Percentiles rank a stretch among this genome's conserved stretches.
Conservation (phyloP, 73 alveolate genomes). For the Paramecium biaurelia region DNA sequence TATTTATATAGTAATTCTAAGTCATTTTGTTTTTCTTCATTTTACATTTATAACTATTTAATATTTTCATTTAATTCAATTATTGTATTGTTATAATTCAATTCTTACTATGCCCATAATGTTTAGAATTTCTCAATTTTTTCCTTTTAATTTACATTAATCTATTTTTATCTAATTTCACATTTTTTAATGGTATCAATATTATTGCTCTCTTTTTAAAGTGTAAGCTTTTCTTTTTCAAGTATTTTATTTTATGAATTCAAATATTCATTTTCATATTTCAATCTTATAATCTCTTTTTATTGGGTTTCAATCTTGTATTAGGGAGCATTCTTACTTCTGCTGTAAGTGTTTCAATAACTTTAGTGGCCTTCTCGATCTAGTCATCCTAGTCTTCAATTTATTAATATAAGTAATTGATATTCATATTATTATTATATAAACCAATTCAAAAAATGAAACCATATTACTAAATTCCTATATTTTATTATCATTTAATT, state of each 20-base stretch:
- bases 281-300: not conserved
- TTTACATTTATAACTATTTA: not conserved
- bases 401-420: not conserved
- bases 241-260: not conserved
- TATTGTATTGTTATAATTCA: not conserved
- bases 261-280: not conserved
- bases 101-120: not conserved
- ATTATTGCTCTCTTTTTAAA: not conserved
- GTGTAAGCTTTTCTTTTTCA: not conserved
- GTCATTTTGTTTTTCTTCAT: not conserved
- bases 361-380: conserved; percentile 27
- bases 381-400: not conserved
- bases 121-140: not conserved
- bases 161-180: not conserved
- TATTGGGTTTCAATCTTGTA: not conserved
- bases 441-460: not conserved
- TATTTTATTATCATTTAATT: conserved; percentile 52
- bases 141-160: not conserved
- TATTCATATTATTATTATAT: not conserved
- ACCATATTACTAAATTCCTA: conserved; percentile 52
- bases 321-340: conserved; percentile 6
- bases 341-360: conserved; percentile 2
- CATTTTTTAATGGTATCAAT: not conserved
- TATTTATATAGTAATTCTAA: not conserved
- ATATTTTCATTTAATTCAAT: not conserved